Base-by-base conservation (phyloP, 208 protist species). In the Trypanosoma melophagium region DNA sequence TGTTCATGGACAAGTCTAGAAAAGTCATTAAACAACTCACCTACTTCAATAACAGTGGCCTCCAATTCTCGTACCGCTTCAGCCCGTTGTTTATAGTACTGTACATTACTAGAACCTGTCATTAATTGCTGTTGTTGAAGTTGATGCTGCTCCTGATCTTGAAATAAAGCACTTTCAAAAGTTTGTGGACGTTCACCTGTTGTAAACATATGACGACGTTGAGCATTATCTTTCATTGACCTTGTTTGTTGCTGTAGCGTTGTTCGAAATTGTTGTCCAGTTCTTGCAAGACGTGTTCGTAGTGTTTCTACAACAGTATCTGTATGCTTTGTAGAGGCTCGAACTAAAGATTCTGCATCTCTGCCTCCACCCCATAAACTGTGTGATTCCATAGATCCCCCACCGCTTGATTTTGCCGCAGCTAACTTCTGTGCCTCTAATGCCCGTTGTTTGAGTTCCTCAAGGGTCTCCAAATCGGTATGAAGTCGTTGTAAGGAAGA, bases 21-120 rank as follows among this genome's bases (percentile, higher is more conserved):
- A 65, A 98, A 94, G 62, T 98, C 93, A 60, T 92, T 92, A 74
- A 98, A 97, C 25, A 97, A 78, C 51, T 91, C 83, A 5, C 92
- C 84, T 7, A 98, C 88, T 65, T 98, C 92, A 55, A 84, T 79
- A 53, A 97, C 93, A 0, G 88, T 86, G 22, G 84, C 86, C 66
- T 97, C 93, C 49, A 98, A 89, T 51, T 92, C 82, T 42, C 83
- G 62, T 52, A 97, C 91, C 10, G 86, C 95, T 40, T 97, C 83
- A 2, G 70, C 76, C 14, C 95, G 86, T 62, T 90, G 83, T 44
- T 82, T 79, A 60, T 91, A 95, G 66, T 97, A 96, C 62, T 94
- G 87, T 14, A 77, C 70, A 78, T 86, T 92, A 13, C 65, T 69
- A 14, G 68, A 77, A n/a, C 68, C 77, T 12, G 74, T 51, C 22